Conservation (phyloP, 345 rosid species). For the Angophora floribunda region DNA sequence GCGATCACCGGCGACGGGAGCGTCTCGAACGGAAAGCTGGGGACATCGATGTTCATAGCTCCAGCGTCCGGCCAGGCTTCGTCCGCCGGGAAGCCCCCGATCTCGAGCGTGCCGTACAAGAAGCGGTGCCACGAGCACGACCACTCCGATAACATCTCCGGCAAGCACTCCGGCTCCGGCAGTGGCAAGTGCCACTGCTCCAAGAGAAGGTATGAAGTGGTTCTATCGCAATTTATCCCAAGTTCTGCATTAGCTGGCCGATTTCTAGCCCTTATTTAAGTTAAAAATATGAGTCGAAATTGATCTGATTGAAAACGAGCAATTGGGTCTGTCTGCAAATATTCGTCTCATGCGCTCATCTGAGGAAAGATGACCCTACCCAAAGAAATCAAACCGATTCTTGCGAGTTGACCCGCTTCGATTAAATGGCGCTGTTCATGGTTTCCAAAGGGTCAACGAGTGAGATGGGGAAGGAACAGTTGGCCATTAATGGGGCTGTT, state of each 20-base stretch:
- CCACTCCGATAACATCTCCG: slow-evolving; percentile 44
- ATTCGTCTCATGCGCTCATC: not conserved
- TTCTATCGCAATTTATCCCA: not conserved
- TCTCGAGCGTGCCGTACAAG: slow-evolving; percentile 44
- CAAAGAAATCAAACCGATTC: not conserved
- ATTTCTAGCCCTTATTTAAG: not conserved
- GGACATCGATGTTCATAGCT: slow-evolving; percentile 48
- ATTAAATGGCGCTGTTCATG: not conserved
- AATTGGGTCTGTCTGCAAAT: not conserved
- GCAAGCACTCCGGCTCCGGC: slow-evolving; percentile 52
- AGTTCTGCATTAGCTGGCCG: not conserved
- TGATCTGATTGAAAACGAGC: not conserved
- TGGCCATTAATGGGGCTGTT: not conserved
- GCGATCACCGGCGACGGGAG: slow-evolving; percentile 93
- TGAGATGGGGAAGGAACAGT: not conserved
- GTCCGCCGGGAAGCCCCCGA: slow-evolving; percentile 73
- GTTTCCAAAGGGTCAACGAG: slow-evolving; percentile 12
- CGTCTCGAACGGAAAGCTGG: slow-evolving; percentile 79
- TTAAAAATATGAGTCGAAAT: not conserved
- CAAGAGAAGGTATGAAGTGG: slow-evolving; percentile 52
- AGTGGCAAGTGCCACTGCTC: slow-evolving; percentile 82
- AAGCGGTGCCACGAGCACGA: slow-evolving; percentile 69
- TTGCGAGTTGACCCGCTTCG: not conserved
- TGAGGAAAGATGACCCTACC: not conserved
- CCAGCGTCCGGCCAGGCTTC: slow-evolving; percentile 27